Conservation (phyloP, 106 monocot genomes). For the Amphibolis antarctica region DNA sequence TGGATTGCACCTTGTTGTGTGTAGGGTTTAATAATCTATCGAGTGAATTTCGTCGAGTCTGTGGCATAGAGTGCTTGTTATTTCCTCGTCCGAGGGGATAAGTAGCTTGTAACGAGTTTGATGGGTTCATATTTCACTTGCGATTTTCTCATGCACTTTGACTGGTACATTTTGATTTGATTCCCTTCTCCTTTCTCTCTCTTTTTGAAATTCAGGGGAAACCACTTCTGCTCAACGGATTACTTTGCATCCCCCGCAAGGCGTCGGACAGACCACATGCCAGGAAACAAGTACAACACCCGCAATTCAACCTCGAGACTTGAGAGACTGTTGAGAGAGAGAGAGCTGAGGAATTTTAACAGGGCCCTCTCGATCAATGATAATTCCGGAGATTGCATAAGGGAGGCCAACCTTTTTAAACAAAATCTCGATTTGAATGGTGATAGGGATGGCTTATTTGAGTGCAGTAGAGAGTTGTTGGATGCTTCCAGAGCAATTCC, state of each 20-base stretch:
- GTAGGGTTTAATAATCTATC: no score
- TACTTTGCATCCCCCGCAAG: not conserved
- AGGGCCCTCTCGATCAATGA: slow-evolving; percentile 10
- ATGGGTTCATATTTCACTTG: no score
- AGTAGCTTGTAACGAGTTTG: no score
- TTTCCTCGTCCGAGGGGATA: no score
- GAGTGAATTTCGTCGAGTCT: no score
- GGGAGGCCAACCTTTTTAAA: not conserved
- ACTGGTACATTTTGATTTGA: no score
- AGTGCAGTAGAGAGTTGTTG: not conserved
- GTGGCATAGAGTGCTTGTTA: no score
- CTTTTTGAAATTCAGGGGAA: slow-evolving; percentile 17
- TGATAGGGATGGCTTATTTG: not conserved
- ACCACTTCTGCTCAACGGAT: not conserved
- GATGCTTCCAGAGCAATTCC: slow-evolving; percentile 1
- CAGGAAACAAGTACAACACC: slow-evolving; percentile 28
- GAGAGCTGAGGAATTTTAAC: slow-evolving; percentile 55
- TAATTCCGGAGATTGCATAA: slow-evolving; percentile 5
- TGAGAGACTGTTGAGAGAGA: slow-evolving; percentile 58
- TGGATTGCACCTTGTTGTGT: no score
- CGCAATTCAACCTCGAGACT: slow-evolving; percentile 44
- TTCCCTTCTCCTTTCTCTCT: not conserved
- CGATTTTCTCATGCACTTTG: no score
- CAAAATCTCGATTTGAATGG: not conserved
- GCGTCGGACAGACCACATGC: slow-evolving; percentile 5